Evolutionary conservation across 805 yeast genomes (phyloP).

Genomic region (Myxozyma melibiosi): DNA sequence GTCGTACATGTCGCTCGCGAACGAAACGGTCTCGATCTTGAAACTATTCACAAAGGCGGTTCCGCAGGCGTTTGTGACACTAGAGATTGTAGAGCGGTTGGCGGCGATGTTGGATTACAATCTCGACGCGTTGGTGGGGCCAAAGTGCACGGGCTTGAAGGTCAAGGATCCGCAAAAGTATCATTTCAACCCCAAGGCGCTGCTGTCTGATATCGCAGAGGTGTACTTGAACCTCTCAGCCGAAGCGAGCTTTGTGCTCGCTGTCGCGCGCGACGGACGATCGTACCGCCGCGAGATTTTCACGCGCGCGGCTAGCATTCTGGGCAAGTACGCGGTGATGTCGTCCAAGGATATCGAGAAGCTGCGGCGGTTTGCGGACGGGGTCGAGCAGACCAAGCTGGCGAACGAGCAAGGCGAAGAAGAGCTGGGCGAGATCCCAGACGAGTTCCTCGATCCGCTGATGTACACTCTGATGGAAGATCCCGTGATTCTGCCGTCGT

Average conservation of each 20-base stretch:
- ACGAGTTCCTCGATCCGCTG: conserved; percentile 93
- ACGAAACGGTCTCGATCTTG: conserved; percentile 78
- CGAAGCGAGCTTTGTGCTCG: conserved; percentile 66
- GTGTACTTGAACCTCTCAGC: conserved; percentile 72
- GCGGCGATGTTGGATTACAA: conserved; percentile 97
- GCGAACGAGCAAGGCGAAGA: conserved; percentile 50
- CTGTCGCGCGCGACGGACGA: conserved; percentile 90
- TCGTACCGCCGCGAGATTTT: conserved; percentile 74
- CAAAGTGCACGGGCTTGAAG: conserved; percentile 84
- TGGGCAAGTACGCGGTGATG: conserved; percentile 58
- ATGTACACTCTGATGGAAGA: conserved; percentile 96
- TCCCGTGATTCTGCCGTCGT: conserved; percentile 91
- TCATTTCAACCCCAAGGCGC: conserved; percentile 74
- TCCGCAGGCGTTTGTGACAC: conserved; percentile 80
- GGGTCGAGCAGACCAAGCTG: conserved; percentile 62
- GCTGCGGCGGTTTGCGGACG: conserved; percentile 58
- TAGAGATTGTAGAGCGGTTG: conserved; percentile 89
- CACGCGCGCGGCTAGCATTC: conserved; percentile 67
- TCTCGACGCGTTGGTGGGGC: conserved; percentile 90
- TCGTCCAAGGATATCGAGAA: conserved; percentile 55
- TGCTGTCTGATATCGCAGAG: conserved; percentile 68
- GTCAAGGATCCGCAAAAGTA: conserved; percentile 83
- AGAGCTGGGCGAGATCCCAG: conserved; percentile 93
- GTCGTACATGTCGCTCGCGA: conserved; percentile 79
- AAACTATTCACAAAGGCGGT: conserved; percentile 81